Conservation (phyloP, 2,329 filamentous ascomycete genomes). For the Cercospora citrullina region DNA sequence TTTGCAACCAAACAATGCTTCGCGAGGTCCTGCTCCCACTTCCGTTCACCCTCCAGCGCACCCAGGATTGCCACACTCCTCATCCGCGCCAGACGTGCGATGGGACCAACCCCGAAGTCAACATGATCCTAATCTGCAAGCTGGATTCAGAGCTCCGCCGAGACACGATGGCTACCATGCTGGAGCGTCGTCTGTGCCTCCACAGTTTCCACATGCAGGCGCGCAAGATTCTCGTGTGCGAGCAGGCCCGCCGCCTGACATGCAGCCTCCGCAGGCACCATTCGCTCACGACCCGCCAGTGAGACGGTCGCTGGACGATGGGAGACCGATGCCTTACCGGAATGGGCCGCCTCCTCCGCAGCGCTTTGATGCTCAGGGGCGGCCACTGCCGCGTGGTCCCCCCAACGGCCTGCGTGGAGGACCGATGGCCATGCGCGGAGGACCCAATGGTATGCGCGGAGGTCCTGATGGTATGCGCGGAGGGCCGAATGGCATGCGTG, state of each 20-base stretch:
- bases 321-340: conserved; percentile 30
- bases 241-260: conserved; percentile 15
- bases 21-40: conserved; percentile 1
- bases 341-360: conserved; percentile 30
- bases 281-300: conserved; percentile 27
- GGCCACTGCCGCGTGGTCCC: conserved; percentile 14
- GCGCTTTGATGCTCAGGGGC: conserved; percentile 19
- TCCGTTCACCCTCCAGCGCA: conserved; percentile 14
- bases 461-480: conserved; percentile 7
- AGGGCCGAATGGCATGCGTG: conserved; percentile 6
- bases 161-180: conserved; percentile 18
- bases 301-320: conserved; percentile 35
- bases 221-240: conserved; percentile 18
- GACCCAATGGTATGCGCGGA: conserved; percentile 7
- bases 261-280: conserved; percentile 31
- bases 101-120: conserved; percentile 18
- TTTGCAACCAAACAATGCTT: conserved; percentile 33
- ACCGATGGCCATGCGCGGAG: conserved; percentile 8
- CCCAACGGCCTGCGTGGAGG: conserved; percentile 7
- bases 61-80: conserved; percentile 21
- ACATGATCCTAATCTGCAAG: conserved; percentile 11
- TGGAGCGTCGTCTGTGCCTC: conserved; percentile 12
- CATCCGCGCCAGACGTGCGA: conserved; percentile 20
- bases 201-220: conserved; percentile 17
- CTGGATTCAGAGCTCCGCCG: conserved; percentile 8